Evolutionary conservation across 108 stramenopile genomes (phyloP).

Genomic region (Cylindrotheca fusiformis): DNA sequence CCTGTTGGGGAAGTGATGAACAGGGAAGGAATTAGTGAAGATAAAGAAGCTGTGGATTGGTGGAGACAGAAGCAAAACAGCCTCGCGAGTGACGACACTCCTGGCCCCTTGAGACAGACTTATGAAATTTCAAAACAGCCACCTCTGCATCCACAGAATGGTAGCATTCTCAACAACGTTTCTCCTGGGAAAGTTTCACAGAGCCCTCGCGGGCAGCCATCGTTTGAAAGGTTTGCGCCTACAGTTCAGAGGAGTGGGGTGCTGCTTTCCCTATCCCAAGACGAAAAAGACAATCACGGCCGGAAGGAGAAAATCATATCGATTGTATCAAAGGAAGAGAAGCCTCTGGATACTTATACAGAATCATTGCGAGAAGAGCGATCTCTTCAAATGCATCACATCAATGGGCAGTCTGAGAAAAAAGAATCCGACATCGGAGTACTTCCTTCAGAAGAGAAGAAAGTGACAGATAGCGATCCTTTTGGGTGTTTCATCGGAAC

Average conservation of each 20-base stretch:
- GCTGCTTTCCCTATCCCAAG: background rate
- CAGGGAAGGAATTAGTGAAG: background rate
- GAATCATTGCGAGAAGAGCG: too few relatives aligned
- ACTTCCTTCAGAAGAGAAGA: too few relatives aligned
- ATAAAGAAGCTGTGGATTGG: slow-evolving; percentile 10
- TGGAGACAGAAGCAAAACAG: slow-evolving; percentile 3
- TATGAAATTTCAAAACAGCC: background rate
- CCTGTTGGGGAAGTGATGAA: too few relatives aligned
- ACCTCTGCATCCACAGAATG: background rate
- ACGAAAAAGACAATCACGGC: background rate
- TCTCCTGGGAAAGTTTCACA: too few relatives aligned
- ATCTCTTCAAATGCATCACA: too few relatives aligned
- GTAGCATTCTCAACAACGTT: background rate
- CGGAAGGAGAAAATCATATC: background rate
- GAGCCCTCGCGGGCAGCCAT: too few relatives aligned
- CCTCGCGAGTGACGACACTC: background rate
- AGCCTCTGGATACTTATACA: too few relatives aligned
- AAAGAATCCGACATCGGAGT: too few relatives aligned
- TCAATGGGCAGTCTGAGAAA: too few relatives aligned
- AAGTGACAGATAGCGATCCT: too few relatives aligned
- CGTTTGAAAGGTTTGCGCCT: background rate
- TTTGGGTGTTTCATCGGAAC: too few relatives aligned
- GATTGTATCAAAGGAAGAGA: background rate
- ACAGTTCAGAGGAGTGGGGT: background rate
- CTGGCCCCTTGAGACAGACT: background rate